Conservation (phyloP, 148 eudicot species). For the Dysphania ambrosioides region DNA sequence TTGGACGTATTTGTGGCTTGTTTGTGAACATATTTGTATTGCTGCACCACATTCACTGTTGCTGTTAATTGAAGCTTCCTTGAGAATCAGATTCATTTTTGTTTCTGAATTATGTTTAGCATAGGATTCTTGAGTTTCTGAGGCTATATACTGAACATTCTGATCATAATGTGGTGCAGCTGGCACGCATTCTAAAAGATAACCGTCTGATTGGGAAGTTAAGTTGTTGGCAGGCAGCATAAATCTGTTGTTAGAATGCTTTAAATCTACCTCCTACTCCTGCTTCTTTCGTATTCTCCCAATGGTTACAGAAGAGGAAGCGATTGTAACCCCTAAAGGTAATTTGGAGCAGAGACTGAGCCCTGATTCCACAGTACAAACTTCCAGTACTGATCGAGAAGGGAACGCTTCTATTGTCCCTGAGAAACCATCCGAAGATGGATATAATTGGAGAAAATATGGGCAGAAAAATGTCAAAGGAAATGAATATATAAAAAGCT, state of each 20-base stretch:
- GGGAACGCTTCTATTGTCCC: conserved; percentile 36
- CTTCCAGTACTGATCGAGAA: conserved; percentile 40
- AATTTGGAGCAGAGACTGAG: conserved; percentile 35
- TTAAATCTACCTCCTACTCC: conserved; percentile 13
- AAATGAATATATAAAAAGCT: conserved; percentile 71
- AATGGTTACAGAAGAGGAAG: conserved; percentile 47
- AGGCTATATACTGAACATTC: conserved; percentile 14
- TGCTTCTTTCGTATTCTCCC: conserved; percentile 11
- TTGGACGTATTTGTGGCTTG: not conserved
- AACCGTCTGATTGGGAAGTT: not conserved
- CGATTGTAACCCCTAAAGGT: conserved; percentile 34
- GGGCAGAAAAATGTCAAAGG: conserved; percentile 92
- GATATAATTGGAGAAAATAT: conserved; percentile 96
- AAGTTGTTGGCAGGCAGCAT: conserved; percentile 2
- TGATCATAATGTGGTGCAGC: conserved; percentile 12
- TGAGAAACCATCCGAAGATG: conserved; percentile 77
- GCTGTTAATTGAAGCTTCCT: not conserved
- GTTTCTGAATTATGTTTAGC: not conserved
- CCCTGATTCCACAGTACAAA: conserved; percentile 36
- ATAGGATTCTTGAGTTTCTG: not conserved
- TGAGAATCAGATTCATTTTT: not conserved
- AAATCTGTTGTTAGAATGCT: conserved; percentile 13
- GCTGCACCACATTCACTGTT: not conserved
- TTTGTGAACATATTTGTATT: not conserved
- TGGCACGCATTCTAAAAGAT: not conserved